phyloP scores from a whole-genome alignment of 106 monocot species.

The Alisma plantagoaquatica region DNA sequence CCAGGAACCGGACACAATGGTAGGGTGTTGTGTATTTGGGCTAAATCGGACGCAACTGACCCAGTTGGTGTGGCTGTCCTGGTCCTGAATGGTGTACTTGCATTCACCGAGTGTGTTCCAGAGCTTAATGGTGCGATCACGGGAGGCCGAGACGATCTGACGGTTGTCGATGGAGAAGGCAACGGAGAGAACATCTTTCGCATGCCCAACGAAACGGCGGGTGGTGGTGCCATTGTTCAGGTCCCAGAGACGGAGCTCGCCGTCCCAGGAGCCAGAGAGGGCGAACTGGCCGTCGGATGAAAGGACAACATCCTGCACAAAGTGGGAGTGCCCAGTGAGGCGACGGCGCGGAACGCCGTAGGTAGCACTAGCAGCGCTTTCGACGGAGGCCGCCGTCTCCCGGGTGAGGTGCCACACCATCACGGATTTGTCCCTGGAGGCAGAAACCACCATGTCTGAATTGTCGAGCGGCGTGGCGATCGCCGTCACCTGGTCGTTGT shows the following conservation, averaged over 20 bases:
- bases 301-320: constrained; percentile 14
- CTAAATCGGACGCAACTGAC: constrained; percentile 14
- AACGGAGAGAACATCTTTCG: constrained; percentile 14
- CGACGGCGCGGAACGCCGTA: constrained; percentile 10
- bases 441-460: constrained; percentile 37
- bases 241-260: constrained; percentile 16
- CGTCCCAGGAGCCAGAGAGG: constrained; percentile 12
- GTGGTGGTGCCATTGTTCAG: constrained; percentile 6
- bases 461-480: constrained; percentile 46
- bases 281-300: constrained; percentile 15
- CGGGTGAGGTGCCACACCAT: constrained; percentile 40
- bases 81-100: constrained; percentile 16
- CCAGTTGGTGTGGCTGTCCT: constrained; percentile 13
- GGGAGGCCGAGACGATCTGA: constrained; percentile 15
- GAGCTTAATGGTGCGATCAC: constrained; percentile 14
- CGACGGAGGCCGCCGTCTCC: constrained; percentile 5
- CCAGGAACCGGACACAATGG: constrained; percentile 13
- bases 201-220: constrained; percentile 8
- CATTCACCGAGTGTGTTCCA: constrained; percentile 13
- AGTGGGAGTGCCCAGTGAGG: constrained; percentile 15
- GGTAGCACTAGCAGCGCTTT: not conserved
- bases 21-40: constrained; percentile 3
- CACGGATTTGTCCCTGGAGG: constrained; percentile 57
- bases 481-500: constrained; percentile 41
- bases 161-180: constrained; percentile 18